These are phyloP conservation scores for Psilocybe mexicana DNA, from an alignment of 1,284 basidiomycete genomes.

Conservation along the genomic window DNA sequence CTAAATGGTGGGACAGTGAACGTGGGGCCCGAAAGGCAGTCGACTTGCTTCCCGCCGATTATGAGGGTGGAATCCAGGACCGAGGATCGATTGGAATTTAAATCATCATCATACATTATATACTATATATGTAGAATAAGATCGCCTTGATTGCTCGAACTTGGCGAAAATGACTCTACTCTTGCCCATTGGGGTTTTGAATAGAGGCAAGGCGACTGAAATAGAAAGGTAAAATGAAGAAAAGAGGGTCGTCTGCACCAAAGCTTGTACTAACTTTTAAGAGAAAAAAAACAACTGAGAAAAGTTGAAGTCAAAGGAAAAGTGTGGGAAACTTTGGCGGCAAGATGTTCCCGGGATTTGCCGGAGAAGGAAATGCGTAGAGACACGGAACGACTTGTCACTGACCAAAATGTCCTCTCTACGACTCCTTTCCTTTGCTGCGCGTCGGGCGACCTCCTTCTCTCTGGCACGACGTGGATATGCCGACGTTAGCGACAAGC, in stretches of 20 bases:
- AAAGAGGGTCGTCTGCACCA: no score
- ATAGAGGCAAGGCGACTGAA: no score
- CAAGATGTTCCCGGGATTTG: constrained; percentile 16
- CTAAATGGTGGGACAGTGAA: constrained; percentile 50
- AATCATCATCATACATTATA: constrained; percentile 4
- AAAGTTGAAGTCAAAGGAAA: no score
- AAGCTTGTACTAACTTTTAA: no score
- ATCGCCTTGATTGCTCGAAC: no score
- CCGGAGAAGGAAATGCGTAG: constrained; percentile 34
- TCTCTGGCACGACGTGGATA: constrained; percentile 74
- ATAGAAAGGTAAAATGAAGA: no score
- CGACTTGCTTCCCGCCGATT: constrained; percentile 62
- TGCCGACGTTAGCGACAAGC: constrained; percentile 85
- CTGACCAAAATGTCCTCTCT: constrained; percentile 67
- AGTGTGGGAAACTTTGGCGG: not conserved
- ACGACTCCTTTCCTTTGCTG: constrained; percentile 65
- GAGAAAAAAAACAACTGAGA: no score
- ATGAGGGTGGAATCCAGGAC: constrained; percentile 50
- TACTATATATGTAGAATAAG: not conserved
- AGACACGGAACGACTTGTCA: constrained; percentile 35
- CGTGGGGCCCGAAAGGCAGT: constrained; percentile 66
- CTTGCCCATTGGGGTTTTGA: no score
- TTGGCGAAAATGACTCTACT: no score
- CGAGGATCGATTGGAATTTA: constrained; percentile 38
- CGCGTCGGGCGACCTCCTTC: constrained; percentile 58